Evolutionary conservation across 768 basidiomycete species (phyloP).

Genomic region (Imleria badia): DNA sequence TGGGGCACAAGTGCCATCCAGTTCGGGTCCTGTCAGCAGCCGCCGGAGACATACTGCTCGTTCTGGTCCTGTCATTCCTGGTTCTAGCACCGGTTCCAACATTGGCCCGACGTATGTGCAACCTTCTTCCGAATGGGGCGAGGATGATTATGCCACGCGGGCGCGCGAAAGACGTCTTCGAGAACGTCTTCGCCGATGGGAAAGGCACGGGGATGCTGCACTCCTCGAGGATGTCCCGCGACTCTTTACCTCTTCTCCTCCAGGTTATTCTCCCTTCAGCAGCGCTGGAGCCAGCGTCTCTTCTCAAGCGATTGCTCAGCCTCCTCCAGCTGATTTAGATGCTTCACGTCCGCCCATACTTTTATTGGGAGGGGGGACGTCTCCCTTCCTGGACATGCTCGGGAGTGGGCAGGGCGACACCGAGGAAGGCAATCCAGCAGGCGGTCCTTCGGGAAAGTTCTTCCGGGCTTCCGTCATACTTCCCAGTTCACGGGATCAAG

Average conservation of each 20-base stretch:
- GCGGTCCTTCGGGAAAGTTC: constrained; percentile 37
- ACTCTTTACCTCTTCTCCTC: constrained; percentile 37
- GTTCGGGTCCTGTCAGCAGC: neutral
- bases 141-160: constrained; percentile 62
- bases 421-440: constrained; percentile 16
- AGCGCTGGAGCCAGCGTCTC: neutral
- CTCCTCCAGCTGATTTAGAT: constrained; percentile 29
- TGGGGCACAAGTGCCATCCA: constrained; percentile 14
- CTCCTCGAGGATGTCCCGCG: constrained; percentile 66
- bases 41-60: constrained; percentile 20
- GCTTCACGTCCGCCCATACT: constrained; percentile 24
- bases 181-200: constrained; percentile 74
- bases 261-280: constrained; percentile 7
- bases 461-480: constrained; percentile 73
- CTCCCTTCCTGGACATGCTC: constrained; percentile 29
- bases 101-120: neutral
- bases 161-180: constrained; percentile 72
- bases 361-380: constrained; percentile 20
- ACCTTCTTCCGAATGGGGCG: constrained; percentile 52
- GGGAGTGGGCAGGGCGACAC: constrained; percentile 14
- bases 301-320: constrained; percentile 23
- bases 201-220: constrained; percentile 51
- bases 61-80: constrained; percentile 24
- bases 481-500: constrained; percentile 55
- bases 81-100: constrained; percentile 36